Conservation (phyloP, 1,284 basidiomycete species). For the Pseudozyma sp. region DNA sequence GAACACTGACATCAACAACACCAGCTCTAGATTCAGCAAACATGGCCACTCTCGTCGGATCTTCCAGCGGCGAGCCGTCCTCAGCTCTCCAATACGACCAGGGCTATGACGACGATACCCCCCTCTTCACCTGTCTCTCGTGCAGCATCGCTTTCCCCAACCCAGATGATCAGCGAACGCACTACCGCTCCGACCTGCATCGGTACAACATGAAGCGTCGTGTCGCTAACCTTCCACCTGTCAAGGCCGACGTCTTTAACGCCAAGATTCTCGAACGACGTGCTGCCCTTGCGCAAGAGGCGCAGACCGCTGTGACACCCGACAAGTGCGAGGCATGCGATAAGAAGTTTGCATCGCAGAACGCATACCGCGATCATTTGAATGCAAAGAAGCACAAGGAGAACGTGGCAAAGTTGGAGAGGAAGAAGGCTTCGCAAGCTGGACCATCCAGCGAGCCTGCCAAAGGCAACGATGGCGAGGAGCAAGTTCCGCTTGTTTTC, state of each 20-base stretch:
- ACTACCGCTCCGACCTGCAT: constrained; percentile 95
- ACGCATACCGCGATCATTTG: constrained; percentile 88
- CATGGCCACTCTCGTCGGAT: constrained; percentile 44
- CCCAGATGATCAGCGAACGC: constrained; percentile 86
- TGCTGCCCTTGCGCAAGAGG: constrained; percentile 34
- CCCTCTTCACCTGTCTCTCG: constrained; percentile 81
- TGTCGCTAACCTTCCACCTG: constrained; percentile 88
- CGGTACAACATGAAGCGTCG: constrained; percentile 98
- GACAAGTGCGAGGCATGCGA: constrained; percentile 71
- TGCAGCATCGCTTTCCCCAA: constrained; percentile 89
- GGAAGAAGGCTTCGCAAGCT: constrained; percentile 15
- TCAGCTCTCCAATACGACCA: constrained; percentile 34
- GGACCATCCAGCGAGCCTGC: constrained; percentile 1
- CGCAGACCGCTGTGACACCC: constrained; percentile 27
- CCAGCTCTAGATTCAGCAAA: background rate
- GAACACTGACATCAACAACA: background rate
- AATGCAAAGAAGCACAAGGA: constrained; percentile 92
- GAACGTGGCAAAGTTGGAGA: constrained; percentile 74
- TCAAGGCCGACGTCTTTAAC: constrained; percentile 83
- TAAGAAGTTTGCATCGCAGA: constrained; percentile 89
- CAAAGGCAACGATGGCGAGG: constrained; percentile 8
- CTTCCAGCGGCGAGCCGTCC: constrained; percentile 33
- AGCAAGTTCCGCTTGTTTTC: constrained; percentile 47
- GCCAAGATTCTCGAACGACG: constrained; percentile 79
- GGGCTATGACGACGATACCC: constrained; percentile 46